Percentiles rank a stretch among this genome's conserved stretches.
These are phyloP conservation scores for Solanum boliviense DNA, from an alignment of 257 asterid species.

Conservation along the genomic window DNA sequence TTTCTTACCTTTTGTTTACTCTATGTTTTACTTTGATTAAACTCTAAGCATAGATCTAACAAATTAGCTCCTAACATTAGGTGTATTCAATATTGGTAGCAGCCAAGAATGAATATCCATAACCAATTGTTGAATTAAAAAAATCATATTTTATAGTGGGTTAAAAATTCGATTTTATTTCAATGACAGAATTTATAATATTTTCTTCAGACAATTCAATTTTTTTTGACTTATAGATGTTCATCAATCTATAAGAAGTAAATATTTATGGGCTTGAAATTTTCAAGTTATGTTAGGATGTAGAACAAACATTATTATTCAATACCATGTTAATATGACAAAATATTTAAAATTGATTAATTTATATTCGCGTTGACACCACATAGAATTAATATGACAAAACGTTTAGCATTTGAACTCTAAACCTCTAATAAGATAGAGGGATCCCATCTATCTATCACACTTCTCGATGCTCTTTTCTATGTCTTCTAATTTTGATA, in stretches of 20 bases:
- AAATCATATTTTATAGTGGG: not conserved
- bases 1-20: not conserved
- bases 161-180: not conserved
- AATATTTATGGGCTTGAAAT: not conserved
- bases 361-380: fast-evolving
- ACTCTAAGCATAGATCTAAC: not conserved
- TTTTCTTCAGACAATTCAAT: not conserved
- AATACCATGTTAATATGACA: too few species aligned
- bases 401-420: not conserved
- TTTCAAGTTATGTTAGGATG: not conserved
- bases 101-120: not conserved
- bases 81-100: not conserved
- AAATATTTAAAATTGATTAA: not conserved
- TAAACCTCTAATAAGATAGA: not conserved
- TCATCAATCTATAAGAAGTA: not conserved
- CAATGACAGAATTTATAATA: not conserved
- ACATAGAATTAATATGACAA: not conserved
- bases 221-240: not conserved
- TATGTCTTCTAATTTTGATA: not conserved
- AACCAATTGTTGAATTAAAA: not conserved
- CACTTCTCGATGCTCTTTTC: too few species aligned
- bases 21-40: not conserved
- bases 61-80: not conserved
- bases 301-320: not conserved
- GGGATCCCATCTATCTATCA: fast-evolving